Evolutionary conservation across 768 basidiomycete species (phyloP), one percentile per base, ranked within the genome.

Genomic region (Arthromyces matolae): DNA sequence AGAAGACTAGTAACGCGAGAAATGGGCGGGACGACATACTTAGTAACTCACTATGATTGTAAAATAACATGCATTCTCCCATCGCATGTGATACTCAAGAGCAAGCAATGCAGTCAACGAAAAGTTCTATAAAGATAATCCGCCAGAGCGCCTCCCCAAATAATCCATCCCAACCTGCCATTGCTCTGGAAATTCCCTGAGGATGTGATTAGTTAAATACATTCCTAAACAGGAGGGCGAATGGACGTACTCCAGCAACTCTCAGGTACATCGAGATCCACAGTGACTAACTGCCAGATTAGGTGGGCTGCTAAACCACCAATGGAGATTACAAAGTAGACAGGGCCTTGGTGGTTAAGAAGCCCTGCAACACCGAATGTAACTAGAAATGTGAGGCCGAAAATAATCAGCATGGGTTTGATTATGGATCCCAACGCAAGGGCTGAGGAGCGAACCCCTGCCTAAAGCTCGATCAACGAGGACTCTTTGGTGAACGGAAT

Each of bases 131-230:
- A 13, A 1, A 59, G 14, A 45, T 72, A 73, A 50, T 75, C 73
- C 5, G 68, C 13, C 40, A 67, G 42, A 27, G 73, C 40, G 3
- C 74, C 74, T n/a, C 43, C 60, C 71, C 71, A 76, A 8, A 75
- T 55, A 8, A 72, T 64, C 67, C 66, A 71, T 0, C 74, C 73
- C 7, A 76, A 60, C 25, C 69, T 63, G 0, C 71, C 73, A 46
- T 76, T 73, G 20, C 68, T 63, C 22, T 69, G 70, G 54, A 75
- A 76, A 50, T 69, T 71, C 7, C 47, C 74, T 72, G 40, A n/a
- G 19, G 28, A 31, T n/a, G 19, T 10, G 19, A 22, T 33, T 18
- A 28, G 38, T 45, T 18, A 14, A n/a, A 3, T 9, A 8, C 2
- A 16, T n/a, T 12, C 16, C 7, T n/a, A 6, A 16, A 7, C 2